A percentile compares a stretch with the other conserved stretches of the same genome.
phyloP scores from a whole-genome alignment of 192 early-diverging fungal genomes.

The Jimgerdemannia flammicorona region DNA sequence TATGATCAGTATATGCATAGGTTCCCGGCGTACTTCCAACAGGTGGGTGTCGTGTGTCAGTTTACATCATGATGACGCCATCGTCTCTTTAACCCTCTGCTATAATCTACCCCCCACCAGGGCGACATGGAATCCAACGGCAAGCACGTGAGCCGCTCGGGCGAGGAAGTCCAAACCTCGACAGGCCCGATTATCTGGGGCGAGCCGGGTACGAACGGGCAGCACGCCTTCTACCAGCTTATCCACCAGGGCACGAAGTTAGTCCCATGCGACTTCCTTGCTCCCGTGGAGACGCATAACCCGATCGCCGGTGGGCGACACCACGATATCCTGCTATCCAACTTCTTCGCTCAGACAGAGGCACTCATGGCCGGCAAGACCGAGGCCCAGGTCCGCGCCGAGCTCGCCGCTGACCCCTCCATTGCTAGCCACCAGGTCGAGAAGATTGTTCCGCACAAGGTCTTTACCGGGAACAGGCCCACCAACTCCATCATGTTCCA shows the following conservation, averaged over 20 bases:
- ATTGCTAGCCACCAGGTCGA: slow-evolving; percentile 48
- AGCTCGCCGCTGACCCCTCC: slow-evolving; percentile 67
- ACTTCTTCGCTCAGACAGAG: slow-evolving; percentile 99
- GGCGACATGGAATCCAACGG: slow-evolving; percentile 99
- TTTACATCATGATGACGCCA: slow-evolving; percentile 19
- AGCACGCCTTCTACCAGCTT: slow-evolving; percentile 99
- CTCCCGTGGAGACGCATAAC: slow-evolving; percentile 91
- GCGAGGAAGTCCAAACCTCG: slow-evolving; percentile 72
- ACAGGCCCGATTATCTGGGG: slow-evolving; percentile 99
- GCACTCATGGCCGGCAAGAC: slow-evolving; percentile 94
- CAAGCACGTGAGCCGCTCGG: slow-evolving; percentile 87
- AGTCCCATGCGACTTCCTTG: slow-evolving; percentile 94
- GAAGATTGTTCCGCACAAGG: slow-evolving; percentile 86
- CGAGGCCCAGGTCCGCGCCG: slow-evolving; percentile 71
- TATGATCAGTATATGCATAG: slow-evolving; percentile 99
- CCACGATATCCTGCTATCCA: slow-evolving; percentile 96
- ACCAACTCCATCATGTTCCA: slow-evolving; percentile 97
- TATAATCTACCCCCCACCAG: slow-evolving; percentile 23
- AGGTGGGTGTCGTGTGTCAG: slow-evolving; percentile 20
- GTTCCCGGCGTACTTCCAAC: slow-evolving; percentile 99
- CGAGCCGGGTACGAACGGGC: slow-evolving; percentile 99
- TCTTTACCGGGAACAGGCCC: slow-evolving; percentile 96
- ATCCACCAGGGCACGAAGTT: slow-evolving; percentile 99
- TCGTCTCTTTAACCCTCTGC: not conserved
- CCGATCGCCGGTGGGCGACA: slow-evolving; percentile 75